Percentiles rank a stretch among this genome's conserved stretches.
Evolutionary conservation across 176 grass and related monocot species (phyloP).

Genomic region (Sorghum bicolor): Sorghum_bicolor_NCBIv3 NC_012872.2:1315501-1316000

Average conservation of each 20-base stretch:
- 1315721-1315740: constrained; percentile 55
- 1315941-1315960: constrained; percentile 62
- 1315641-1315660: constrained; percentile 37
- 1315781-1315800: constrained; percentile 50
- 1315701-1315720: constrained; percentile 51
- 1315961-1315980: constrained; percentile 34
- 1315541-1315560: constrained; percentile 62
- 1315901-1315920: constrained; percentile 13
- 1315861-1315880: constrained; percentile 45
- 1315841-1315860: constrained; percentile 48
- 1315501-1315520: constrained; percentile 51
- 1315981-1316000: constrained; percentile 65
- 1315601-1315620: constrained; percentile 59
- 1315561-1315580: constrained; percentile 65
- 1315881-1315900: constrained; percentile 32
- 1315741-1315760: constrained; percentile 38
- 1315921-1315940: constrained; percentile 34
- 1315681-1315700: constrained; percentile 68
- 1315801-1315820: constrained; percentile 1
- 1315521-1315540: constrained; percentile 57
- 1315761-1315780: constrained; percentile 44
- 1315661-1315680: constrained; percentile 82
- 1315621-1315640: constrained; percentile 70
- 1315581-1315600: constrained; percentile 73
- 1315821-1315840: constrained; percentile 20